Evolutionary conservation across 331 rosid species (phyloP), one percentile per base, ranked within the genome.

Genomic region (Pyracantha coccinea): DNA sequence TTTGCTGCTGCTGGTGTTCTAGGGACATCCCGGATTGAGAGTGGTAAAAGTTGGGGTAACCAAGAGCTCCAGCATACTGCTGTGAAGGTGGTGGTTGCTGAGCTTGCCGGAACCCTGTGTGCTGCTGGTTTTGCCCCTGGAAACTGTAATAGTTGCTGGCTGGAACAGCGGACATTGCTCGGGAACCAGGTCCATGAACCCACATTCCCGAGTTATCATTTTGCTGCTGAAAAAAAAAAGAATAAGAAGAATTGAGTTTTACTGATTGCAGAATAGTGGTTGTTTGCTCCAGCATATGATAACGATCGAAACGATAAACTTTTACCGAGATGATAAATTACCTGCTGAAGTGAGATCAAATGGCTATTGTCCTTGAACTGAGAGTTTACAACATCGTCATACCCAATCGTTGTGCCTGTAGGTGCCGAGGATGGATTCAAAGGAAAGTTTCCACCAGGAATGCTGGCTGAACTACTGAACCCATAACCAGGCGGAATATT

Each of bases 341-440:
- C 98, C 99, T 96, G 99, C 86, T 92, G 99, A 52, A 89, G 96
- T 60, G 98, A 90, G 31, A 96, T 83, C 85, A 96, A 79, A 82
- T 92, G 98, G 83, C 57, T 92, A 73, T 68, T 90, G 60, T 96
- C 99, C 87, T 96, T 96, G 67, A 83, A 96, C 85, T 92, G 99
- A 77, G 97, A 88, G 83, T 84, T 90, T 62, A 95, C 11, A 20
- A 90, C 82, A 75, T 96, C 99, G 7, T 95, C 99, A 52, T 90
- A 96, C 83, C 97, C 92, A 10, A 90, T 82, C 66, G 97, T 84
- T 65, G 99, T 76, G 57, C 91, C 92, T 1, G 91, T 78, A 44
- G 91, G 97, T 21, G 89, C 91, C 8, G 90, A 57, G 14, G 98
- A 86, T 24, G 84, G 89, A 78, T 96, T 96, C 81, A 84, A 70